Percentiles rank a stretch among this genome's conserved stretches.
phyloP scores from a whole-genome alignment of 805 yeast genomes.

The Kodamaea laetipori region DNA sequence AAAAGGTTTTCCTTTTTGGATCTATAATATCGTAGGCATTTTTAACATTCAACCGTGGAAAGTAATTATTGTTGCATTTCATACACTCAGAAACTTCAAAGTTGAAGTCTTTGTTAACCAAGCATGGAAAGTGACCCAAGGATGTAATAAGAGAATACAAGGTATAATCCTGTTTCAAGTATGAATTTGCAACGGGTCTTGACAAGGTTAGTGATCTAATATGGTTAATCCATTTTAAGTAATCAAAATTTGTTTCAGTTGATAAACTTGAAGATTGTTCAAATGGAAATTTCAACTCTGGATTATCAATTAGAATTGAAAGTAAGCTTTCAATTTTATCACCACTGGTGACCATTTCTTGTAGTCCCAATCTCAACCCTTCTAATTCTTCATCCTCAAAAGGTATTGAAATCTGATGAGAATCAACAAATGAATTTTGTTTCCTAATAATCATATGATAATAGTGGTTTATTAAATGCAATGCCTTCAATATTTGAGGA shows the following conservation, averaged over 20 bases:
- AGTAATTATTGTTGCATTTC: conserved; percentile 33
- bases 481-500: conserved; percentile 18
- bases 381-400: conserved; percentile 25
- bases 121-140: conserved; percentile 46
- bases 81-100: conserved; percentile 33
- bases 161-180: conserved; percentile 8
- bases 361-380: conserved; percentile 9
- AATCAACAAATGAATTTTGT: conserved; percentile 12
- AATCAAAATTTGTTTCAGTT: neutral
- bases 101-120: conserved; percentile 40
- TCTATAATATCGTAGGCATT: conserved; percentile 26
- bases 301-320: conserved; percentile 2
- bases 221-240: conserved; percentile 1
- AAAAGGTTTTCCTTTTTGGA: conserved; percentile 23
- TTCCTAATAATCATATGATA: conserved; percentile 13
- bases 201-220: conserved; percentile 3
- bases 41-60: conserved; percentile 4
- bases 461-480: conserved; percentile 28
- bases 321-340: conserved; percentile 2
- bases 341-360: neutral
- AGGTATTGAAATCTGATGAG: conserved; percentile 18
- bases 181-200: neutral
- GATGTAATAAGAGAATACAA: conserved; percentile 38
- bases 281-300: neutral
- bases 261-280: neutral